Evolutionary conservation across 345 rosid genomes (phyloP).

Genomic region (Stellera chamaejasme): DNA sequence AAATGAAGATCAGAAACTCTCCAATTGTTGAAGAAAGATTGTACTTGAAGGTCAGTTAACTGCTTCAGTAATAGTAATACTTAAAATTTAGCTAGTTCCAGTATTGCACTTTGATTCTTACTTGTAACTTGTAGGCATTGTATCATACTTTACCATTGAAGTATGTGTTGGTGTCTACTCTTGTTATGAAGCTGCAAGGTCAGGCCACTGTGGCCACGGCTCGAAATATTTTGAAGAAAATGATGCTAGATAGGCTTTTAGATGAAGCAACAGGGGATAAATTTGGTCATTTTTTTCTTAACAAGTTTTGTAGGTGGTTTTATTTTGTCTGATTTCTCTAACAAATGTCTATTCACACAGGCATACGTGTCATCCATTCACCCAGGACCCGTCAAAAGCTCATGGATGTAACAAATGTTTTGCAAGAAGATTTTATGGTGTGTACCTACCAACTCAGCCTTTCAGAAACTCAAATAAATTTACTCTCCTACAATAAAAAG

Average conservation of each 20-base stretch:
- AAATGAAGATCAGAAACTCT: not conserved
- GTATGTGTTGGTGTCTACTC: conserved; percentile 57
- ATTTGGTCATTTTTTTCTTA: conserved; percentile 5
- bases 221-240: conserved; percentile 61
- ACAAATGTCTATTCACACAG: conserved; percentile 30
- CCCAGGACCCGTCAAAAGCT: conserved; percentile 55
- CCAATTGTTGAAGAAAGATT: conserved; percentile 1
- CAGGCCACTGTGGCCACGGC: conserved; percentile 56
- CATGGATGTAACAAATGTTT: conserved; percentile 57
- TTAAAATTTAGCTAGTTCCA: too few species aligned
- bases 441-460: not conserved
- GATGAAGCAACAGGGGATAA: conserved; percentile 66
- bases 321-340: conserved; percentile 3
- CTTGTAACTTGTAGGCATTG: conserved; percentile 43
- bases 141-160: conserved; percentile 80
- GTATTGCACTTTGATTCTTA: conserved; percentile 10
- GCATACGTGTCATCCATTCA: conserved; percentile 83
- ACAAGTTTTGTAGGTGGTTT: not conserved
- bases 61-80: not conserved
- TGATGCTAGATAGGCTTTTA: conserved; percentile 60
- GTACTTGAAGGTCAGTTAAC: conserved; percentile 62
- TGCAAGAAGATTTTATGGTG: conserved; percentile 55
- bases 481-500: not conserved
- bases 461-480: not conserved
- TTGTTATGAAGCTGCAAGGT: conserved; percentile 66